Percentiles rank a stretch among this genome's conserved stretches.
These are phyloP conservation scores for Alternaria brassicicola DNA, from an alignment of 2,329 filamentous ascomycete species.

Conservation along the genomic window DNA sequence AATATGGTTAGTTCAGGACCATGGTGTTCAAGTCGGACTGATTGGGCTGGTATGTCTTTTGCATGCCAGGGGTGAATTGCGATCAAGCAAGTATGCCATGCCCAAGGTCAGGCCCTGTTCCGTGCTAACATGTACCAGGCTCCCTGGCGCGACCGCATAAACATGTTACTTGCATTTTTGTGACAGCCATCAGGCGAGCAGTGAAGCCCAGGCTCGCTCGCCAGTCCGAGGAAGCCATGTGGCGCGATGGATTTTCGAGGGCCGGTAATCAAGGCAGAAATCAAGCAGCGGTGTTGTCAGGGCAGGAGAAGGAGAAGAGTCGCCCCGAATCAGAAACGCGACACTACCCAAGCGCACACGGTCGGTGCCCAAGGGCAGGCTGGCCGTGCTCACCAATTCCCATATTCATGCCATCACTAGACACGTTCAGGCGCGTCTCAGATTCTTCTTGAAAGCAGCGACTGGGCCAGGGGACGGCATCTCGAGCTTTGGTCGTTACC, in stretches of 20 bases:
- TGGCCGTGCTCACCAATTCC: neutral
- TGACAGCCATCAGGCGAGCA: conserved; percentile 51
- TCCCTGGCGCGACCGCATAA: conserved; percentile 12
- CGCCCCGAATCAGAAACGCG: conserved; percentile 11
- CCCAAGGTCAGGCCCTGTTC: conserved; percentile 5
- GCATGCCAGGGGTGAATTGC: neutral
- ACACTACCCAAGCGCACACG: conserved; percentile 9
- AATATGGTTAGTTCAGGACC: conserved; percentile 12
- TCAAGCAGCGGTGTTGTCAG: conserved; percentile 8
- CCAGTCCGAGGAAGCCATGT: conserved; percentile 48
- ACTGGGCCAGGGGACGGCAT: neutral
- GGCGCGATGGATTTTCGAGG: neutral
- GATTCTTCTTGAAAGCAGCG: neutral
- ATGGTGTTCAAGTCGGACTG: neutral
- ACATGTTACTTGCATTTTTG: conserved; percentile 56
- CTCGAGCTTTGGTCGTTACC: conserved; percentile 5
- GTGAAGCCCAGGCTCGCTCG: conserved; percentile 52
- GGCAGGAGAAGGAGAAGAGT: conserved; percentile 4
- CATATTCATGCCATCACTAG: conserved; percentile 1
- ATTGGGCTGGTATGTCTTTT: neutral
- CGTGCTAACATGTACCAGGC: neutral
- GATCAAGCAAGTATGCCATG: conserved; percentile 1
- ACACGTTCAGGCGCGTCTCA: conserved; percentile 4
- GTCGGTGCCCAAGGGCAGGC: conserved; percentile 4
- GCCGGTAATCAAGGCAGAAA: neutral